Percentiles rank a stretch among this genome's conserved stretches.
These are phyloP conservation scores for Sequoiadendron giganteum DNA, from an alignment of 75 land plant species.

Conservation along the genomic window DNA sequence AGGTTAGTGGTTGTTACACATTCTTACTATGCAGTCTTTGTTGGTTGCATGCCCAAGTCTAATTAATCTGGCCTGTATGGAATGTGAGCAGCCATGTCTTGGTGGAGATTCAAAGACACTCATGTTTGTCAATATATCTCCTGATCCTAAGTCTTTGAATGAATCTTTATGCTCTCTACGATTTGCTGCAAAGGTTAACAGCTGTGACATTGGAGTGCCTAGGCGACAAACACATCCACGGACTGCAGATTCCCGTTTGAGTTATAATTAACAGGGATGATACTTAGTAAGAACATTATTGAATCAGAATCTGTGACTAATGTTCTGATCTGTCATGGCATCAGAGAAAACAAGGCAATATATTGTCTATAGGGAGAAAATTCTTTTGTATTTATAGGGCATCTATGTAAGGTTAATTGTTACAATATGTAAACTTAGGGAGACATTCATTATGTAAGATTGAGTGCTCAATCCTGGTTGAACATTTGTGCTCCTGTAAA, in stretches of 20 bases:
- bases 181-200: constrained; percentile 83
- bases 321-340: background rate
- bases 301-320: background rate
- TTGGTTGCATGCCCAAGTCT: background rate
- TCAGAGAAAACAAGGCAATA: background rate
- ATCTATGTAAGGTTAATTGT: constrained; percentile 5
- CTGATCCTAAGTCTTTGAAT: constrained; percentile 66
- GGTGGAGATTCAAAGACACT: constrained; percentile 96
- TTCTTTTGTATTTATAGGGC: background rate
- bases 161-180: constrained; percentile 85
- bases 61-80: background rate
- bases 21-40: background rate
- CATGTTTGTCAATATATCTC: constrained; percentile 93
- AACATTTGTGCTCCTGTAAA: background rate
- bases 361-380: constrained; percentile 5
- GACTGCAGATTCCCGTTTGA: constrained; percentile 37
- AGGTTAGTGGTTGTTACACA: constrained; percentile 45
- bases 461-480: constrained; percentile 6
- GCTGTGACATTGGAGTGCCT: constrained; percentile 85
- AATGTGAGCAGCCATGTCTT: constrained; percentile 71
- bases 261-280: constrained; percentile 31
- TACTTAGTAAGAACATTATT: background rate
- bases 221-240: constrained; percentile 64
- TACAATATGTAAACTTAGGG: background rate
- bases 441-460: background rate